Evolutionary conservation across 306 rosid species (phyloP), one percentile per base, ranked within the genome.

Genomic region (Arachis stenosperma): DNA sequence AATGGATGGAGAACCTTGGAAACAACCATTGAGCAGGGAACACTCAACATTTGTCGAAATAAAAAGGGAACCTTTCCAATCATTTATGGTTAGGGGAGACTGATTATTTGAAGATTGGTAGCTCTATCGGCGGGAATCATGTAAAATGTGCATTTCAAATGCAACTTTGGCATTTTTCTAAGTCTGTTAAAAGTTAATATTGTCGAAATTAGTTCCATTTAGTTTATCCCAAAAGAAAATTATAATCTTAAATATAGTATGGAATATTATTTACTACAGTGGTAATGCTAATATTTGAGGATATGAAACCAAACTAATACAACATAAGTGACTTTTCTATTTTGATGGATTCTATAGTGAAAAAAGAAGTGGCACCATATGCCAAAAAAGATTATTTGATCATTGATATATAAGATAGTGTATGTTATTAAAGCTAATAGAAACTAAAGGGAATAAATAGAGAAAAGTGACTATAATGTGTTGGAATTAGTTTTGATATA

Each of bases 1-100:
- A 81, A 87, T 95, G 96, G 99, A 95, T 76, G 99, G 99, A 67
- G 99, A 95, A 74, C 99, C 99, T 5, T 95, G 99, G 99, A 91
- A 95, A 78, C 99, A 95, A 78, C 90, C 92, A 39, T 30, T 88
- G 89, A 81, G 69, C 72, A 75, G 84, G 53, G 86, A 90, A 9
- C 88, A 55, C 68, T 91, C 98, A 0, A 91, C 98, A 5, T 81
- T 87, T 6, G 88, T 95, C 15, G 98, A 95, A 75, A 91, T 95
- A 65, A 90, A 82, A 67, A 89, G 84, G 79, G 97, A 90, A 69
- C 97, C 97, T 54, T 86, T 70, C 59, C 96, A 88, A 29, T 95
- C 99, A 59, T 29, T 51, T 15, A 79, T 95, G 92, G 83, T 95
- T 44, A 80, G 15, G 80, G 98, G 98, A 75, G 96, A 88, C 9